Evolutionary conservation across 2,329 filamentous ascomycete genomes (phyloP).

Genomic region (Cercospora nicotianae): DNA sequence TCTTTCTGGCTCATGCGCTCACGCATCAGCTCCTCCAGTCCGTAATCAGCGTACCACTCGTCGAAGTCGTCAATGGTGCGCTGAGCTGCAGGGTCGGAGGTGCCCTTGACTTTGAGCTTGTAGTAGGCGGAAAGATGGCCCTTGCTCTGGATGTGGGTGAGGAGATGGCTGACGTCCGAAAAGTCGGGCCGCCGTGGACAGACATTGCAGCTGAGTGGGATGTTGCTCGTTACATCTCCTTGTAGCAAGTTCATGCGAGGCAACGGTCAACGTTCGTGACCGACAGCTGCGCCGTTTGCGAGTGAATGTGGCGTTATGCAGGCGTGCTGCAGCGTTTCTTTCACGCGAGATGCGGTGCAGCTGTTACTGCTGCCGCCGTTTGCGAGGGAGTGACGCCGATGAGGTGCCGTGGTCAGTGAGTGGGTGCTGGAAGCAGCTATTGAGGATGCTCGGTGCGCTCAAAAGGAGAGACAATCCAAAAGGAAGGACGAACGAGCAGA

Average conservation of each 20-base stretch:
- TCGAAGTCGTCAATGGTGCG: slow-evolving; percentile 68
- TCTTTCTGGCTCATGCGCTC: slow-evolving; percentile 77
- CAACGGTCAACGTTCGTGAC: not conserved
- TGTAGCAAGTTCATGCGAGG: slow-evolving; percentile 33
- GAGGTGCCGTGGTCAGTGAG: slow-evolving; percentile 18
- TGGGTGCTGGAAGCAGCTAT: slow-evolving; percentile 29
- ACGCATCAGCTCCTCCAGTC: slow-evolving; percentile 70
- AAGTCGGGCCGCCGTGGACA: slow-evolving; percentile 79
- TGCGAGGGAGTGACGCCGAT: slow-evolving; percentile 27
- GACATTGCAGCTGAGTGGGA: slow-evolving; percentile 76
- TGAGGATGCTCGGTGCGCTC: slow-evolving; percentile 11
- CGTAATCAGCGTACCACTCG: slow-evolving; percentile 72
- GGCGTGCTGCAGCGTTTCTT: not conserved
- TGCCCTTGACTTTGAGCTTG: slow-evolving; percentile 72
- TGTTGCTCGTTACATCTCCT: slow-evolving; percentile 43
- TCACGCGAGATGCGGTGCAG: not conserved
- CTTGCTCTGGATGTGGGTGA: slow-evolving; percentile 91
- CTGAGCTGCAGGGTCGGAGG: slow-evolving; percentile 58
- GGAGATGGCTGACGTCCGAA: slow-evolving; percentile 85
- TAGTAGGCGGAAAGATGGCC: slow-evolving; percentile 85
- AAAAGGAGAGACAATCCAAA: slow-evolving; percentile 24
- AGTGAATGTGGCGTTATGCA: slow-evolving; percentile 10
- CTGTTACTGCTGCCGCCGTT: slow-evolving; percentile 7
- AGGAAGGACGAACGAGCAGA: slow-evolving; percentile 30
- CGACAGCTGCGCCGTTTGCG: slow-evolving; percentile 2